Evolutionary conservation across 2,329 filamentous ascomycete species (phyloP), one percentile per base, ranked within the genome.

Genomic region (Stemphylium beticola): DNA sequence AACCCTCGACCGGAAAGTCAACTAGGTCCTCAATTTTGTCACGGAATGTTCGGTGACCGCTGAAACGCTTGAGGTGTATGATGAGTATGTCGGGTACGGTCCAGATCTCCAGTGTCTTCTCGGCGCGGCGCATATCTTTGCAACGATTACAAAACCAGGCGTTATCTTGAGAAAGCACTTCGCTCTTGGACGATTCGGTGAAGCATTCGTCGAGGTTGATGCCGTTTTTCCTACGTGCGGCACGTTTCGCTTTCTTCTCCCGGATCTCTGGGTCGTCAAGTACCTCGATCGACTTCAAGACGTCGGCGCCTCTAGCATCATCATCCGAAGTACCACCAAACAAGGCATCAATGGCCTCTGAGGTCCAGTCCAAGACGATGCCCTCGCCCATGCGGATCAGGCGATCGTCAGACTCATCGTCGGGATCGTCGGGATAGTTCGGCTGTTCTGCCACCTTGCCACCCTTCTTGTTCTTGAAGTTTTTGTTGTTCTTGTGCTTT

Each of bases 121-220:
- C 93, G 17, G 95, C 95, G 56, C 92, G 88, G 14, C 92, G 87
- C 68, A 96, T 89, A 67, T 96, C 91, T 74, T 98, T 98, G 82
- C 95, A 99, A 26, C 92, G 86, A 52, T 92, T 93, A 71, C 95
- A 99, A 73, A 96, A 98, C 95, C 95, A 99, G 56, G 92, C 93
- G 73, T 99, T 96, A 70, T 96, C 90, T 73, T 97, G 92, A 0
- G 93, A 97, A 4, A 99, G 81, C 12, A 96, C 87, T 76, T 99
- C 95, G 56, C 93, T 90, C 72, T 93, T 93, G 70, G 95, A 91
- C 64, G 96, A 98, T 75, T 98, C 95, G 55, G 93, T 89, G 49
- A 99, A 84, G 71, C 95, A 99, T 65, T 97, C 92, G 18, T 95
- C 89, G 4, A 99, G 82, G 0, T 87, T 88, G 61, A 97, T 88